Evolutionary conservation across 192 early-diverging fungal genomes (phyloP).

Genomic region (Cetraspora pellucida): DNA sequence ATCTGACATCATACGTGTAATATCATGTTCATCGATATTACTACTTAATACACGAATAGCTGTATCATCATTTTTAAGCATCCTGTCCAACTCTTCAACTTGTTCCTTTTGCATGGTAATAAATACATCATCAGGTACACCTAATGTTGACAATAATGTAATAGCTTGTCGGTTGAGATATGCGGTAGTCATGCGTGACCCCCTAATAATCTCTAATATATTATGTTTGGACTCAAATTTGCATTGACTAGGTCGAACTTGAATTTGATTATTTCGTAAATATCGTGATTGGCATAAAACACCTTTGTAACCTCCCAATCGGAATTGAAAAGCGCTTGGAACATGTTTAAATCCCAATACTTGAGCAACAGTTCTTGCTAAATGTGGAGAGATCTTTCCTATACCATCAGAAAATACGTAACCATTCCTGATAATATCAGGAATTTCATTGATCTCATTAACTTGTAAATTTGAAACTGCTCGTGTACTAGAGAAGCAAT

Average conservation of each 20-base stretch:
- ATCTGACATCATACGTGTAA: conserved; percentile 39
- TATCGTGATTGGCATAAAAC: conserved; percentile 47
- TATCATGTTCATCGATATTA: conserved; percentile 52
- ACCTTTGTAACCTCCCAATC: conserved; percentile 69
- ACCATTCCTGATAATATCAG: conserved; percentile 61
- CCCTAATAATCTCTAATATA: conserved; percentile 62
- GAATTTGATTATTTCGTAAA: conserved; percentile 42
- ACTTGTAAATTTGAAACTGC: conserved; percentile 46
- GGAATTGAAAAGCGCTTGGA: conserved; percentile 73
- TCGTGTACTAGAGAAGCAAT: conserved; percentile 72
- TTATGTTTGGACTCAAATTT: conserved; percentile 59
- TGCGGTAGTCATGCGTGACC: conserved; percentile 50
- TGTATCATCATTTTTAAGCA: conserved; percentile 39
- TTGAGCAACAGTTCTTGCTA: conserved; percentile 51
- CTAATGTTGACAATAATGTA: conserved; percentile 57
- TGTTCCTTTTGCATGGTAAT: conserved; percentile 49
- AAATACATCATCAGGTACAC: conserved; percentile 60
- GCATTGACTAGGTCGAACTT: conserved; percentile 57
- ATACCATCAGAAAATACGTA: conserved; percentile 77
- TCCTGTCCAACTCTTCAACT: conserved; percentile 42
- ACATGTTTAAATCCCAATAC: conserved; percentile 40
- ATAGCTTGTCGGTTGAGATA: conserved; percentile 71
- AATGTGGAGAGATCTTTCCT: conserved; percentile 57
- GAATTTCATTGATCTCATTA: conserved; percentile 49
- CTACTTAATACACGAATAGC: conserved; percentile 44